phyloP scores from a whole-genome alignment of 2,329 filamentous ascomycete genomes.

The Rhynchosporium graminicola region DNA sequence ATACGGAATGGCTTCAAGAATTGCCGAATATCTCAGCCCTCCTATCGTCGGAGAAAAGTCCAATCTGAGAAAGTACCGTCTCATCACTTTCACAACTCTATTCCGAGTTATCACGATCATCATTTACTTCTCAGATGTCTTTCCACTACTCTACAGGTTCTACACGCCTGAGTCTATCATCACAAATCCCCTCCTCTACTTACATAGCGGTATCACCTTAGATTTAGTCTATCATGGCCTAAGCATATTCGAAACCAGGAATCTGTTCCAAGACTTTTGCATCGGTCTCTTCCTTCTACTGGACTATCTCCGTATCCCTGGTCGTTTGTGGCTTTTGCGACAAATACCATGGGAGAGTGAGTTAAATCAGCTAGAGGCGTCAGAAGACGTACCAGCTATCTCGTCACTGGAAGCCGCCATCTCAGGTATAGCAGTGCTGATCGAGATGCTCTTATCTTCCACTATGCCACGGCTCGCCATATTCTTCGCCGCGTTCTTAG shows the following conservation, averaged over 20 bases:
- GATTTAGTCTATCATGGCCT: background rate
- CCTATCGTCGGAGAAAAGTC: background rate
- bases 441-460: background rate
- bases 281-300: background rate
- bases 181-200: background rate
- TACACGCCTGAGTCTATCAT: background rate
- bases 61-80: background rate
- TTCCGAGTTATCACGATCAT: background rate
- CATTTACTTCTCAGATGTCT: background rate
- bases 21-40: background rate
- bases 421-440: background rate
- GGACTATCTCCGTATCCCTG: background rate
- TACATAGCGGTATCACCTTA: background rate
- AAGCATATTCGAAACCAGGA: no score
- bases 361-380: no score
- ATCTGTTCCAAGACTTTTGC: background rate
- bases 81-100: background rate
- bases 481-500: background rate
- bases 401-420: background rate
- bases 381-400: background rate
- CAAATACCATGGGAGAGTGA: background rate
- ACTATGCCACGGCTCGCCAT: background rate
- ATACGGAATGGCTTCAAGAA: background rate
- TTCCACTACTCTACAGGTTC: background rate
- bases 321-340: background rate